Evolutionary conservation across 768 basidiomycete genomes (phyloP).

Genomic region (Suillus lakei): DNA sequence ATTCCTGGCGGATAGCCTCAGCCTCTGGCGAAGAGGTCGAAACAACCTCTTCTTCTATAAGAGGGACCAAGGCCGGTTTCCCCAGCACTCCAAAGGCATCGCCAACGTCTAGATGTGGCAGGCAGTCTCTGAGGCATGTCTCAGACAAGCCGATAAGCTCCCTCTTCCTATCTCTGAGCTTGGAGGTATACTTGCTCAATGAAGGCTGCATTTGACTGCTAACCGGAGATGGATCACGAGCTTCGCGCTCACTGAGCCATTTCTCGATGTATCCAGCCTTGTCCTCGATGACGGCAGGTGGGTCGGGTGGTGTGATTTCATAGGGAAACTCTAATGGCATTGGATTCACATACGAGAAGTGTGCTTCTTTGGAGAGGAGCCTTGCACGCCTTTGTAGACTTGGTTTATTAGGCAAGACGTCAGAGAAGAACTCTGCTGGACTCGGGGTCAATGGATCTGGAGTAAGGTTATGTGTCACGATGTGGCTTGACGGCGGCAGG

Average conservation of each 20-base stretch:
- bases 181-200: slow-evolving; percentile 54
- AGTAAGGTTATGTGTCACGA: slow-evolving; percentile 54
- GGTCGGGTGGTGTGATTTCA: slow-evolving; percentile 60
- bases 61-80: slow-evolving; percentile 51
- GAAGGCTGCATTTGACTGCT: slow-evolving; percentile 10
- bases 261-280: slow-evolving; percentile 71
- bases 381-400: slow-evolving; percentile 74
- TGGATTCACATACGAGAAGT: slow-evolving; percentile 85
- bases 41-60: slow-evolving; percentile 33
- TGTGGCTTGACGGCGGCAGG: slow-evolving; percentile 46
- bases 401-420: slow-evolving; percentile 54
- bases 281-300: slow-evolving; percentile 53
- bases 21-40: slow-evolving; percentile 30
- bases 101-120: slow-evolving; percentile 87
- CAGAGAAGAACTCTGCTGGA: slow-evolving; percentile 53
- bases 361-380: slow-evolving; percentile 57
- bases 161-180: slow-evolving; percentile 54
- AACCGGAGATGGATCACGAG: slow-evolving; percentile 38
- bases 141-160: slow-evolving; percentile 77
- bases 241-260: slow-evolving; percentile 75
- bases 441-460: slow-evolving; percentile 64
- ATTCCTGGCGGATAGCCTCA: slow-evolving; percentile 61
- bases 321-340: slow-evolving; percentile 86
- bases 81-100: slow-evolving; percentile 78
- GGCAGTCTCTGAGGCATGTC: slow-evolving; percentile 69